Base-by-base conservation (phyloP, 2,329 filamentous ascomycete species). In the Septoria linicola region DNA sequence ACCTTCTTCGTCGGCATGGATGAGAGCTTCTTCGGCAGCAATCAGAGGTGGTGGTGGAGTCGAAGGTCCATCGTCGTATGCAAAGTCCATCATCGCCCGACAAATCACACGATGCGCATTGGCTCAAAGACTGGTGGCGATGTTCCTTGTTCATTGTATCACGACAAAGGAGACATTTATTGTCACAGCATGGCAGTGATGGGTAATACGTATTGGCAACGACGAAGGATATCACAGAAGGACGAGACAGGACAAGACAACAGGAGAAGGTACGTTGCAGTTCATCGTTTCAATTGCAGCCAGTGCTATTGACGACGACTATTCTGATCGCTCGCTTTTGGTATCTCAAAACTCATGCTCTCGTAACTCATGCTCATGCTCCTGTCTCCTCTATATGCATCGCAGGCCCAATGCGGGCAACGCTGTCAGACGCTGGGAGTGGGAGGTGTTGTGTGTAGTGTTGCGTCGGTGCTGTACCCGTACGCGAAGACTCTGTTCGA, bases 261-360 rank as follows among this genome's bases (percentile, higher is more conserved):
- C 6, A 6, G 11, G 13, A 13, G 25, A 32, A 45, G 32, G 32
- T n/a, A 36, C 19, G 36, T 31, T 32, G 21, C 39, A 42, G 37
- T 42, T 25, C 44, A 43, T 27, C 19, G 23, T 44, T 44, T 27
- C 39, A 30, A 44, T 37, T 31, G 46, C 46, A 53, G 41, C 47
- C 41, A 49, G 41, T 46, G 46, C 44, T 55, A 41, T 41, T 16
- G 11, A 43, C 45, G 45, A 41, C 16, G 27, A 32, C 27, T 32
- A 41, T 30, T 49, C 34, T 13, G 23, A 23, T 43, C 32, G 41
- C 30, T 42, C 23, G 19, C 42, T 44, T 47, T 39, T 51, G 48
- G 48, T 51, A 51, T 51, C 47, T 42, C 39, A 49, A 10, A 27
- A 39, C 39, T 37, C 41, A 51, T 51, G 40, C 40, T 39, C 21